Base-by-base conservation (phyloP, 78 protist species). In the Dictyostelium purpureum region DNA sequence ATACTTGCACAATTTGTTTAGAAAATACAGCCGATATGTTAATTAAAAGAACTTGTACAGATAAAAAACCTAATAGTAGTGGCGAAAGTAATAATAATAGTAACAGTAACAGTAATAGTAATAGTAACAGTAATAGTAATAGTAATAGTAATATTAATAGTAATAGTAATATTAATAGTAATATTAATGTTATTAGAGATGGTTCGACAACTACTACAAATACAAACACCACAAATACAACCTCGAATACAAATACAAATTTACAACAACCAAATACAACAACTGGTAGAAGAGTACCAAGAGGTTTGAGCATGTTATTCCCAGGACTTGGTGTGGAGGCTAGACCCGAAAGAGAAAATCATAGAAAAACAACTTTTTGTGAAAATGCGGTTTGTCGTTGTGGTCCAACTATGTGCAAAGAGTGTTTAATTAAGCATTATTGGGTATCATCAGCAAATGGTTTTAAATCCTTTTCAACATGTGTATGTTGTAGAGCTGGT, bases 401-500 rank as follows among this genome's bases (percentile, higher is more conserved):
- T 70, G 90, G 90, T 1, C 80, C 90, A 4, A 74, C 79, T 14
- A 70, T 74, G 57, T 83, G 90, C 43, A 11, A 54, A 47, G 90
- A 83, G 1, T 83, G 90, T 28, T 33, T 83, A 3, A 83, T 83
- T 4, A 67, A 57, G 31, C 77, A 83, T 28, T 83, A 83, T 70
- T 83, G 90, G 90, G 19, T 73, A 10, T 67, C 90, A 6, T 54
- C 80, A 9, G 19, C 18, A 12, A 49, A 83, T 18, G 59, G 79
- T 6, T 49, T 76, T 1, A 83, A 83, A 43, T 83, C 90, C 14
- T 83, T 42, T 12, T 70, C 74, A 28, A 83, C 24, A 83, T 83
- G 90, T 31, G 70, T 33, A 9, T 83, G 90, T 83, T 83, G 90
- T 56, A 54, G 90, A 70, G 45, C 80, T 38, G 65, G 65, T 57